Evolutionary conservation across 305 asterid genomes (phyloP).

Genomic region (Withania somnifera): DNA sequence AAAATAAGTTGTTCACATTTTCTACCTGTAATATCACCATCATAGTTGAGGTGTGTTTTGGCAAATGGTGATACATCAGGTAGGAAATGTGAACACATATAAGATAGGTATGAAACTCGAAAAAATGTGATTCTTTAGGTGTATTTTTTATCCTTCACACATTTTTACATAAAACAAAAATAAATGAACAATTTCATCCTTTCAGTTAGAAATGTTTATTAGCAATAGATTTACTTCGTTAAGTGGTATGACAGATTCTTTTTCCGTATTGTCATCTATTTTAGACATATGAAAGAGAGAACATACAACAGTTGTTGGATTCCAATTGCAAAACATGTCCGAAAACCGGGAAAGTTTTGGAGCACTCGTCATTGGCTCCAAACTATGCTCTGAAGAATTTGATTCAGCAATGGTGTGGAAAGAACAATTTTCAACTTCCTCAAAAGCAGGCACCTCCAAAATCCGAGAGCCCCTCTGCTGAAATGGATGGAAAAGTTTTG

Average conservation of each 20-base stretch:
- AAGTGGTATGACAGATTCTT: not conserved
- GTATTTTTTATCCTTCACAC: not conserved
- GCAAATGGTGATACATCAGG: not conserved
- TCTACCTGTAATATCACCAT: too few relatives aligned
- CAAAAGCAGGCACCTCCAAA: constrained; percentile 17
- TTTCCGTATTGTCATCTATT: not conserved
- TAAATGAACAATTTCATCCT: not conserved
- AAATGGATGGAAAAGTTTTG: constrained; percentile 16
- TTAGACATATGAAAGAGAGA: constrained; percentile 77
- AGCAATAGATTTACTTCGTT: not conserved
- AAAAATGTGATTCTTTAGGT: not conserved
- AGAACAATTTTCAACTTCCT: constrained; percentile 40
- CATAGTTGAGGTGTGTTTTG: not conserved
- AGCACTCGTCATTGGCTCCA: constrained; percentile 42
- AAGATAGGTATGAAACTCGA: not conserved
- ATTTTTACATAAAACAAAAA: not conserved
- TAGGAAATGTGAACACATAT: not conserved
- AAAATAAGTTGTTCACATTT: not conserved
- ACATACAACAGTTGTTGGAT: constrained; percentile 70
- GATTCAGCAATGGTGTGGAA: constrained; percentile 69
- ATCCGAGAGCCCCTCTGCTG: not conserved
- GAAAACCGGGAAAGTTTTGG: constrained; percentile 46
- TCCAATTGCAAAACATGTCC: constrained; percentile 55
- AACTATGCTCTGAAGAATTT: constrained; percentile 61
- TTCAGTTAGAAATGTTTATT: not conserved